Conservation (phyloP, 78 protist genomes). For the Dictyostelium brefeldianum region DNA sequence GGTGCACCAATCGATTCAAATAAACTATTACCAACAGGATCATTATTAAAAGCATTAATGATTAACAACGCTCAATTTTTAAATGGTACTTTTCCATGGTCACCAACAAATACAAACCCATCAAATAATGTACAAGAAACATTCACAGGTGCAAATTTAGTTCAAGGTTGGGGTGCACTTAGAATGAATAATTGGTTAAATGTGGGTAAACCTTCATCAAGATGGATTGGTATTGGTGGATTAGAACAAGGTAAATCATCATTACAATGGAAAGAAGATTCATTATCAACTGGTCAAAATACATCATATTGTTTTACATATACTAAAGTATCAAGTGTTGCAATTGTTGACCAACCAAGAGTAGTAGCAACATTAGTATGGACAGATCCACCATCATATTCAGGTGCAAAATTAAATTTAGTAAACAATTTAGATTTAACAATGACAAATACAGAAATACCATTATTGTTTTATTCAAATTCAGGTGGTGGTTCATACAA, state of each 20-base stretch:
- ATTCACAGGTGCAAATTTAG: constrained; percentile 33
- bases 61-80: constrained; percentile 78
- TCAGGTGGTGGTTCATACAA: neutral
- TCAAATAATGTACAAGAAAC: neutral
- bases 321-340: neutral
- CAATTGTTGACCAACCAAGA: neutral
- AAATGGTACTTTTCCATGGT: constrained; percentile 43
- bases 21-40: constrained; percentile 47
- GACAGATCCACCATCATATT: constrained; percentile 87
- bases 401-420: constrained; percentile 49
- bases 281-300: neutral
- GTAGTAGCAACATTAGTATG: constrained; percentile 89
- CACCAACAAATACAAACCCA: neutral
- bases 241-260: neutral
- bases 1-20: constrained; percentile 16
- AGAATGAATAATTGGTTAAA: constrained; percentile 27
- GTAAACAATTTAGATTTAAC: constrained; percentile 88
- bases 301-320: constrained; percentile 35
- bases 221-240: constrained; percentile 42
- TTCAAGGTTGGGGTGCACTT: constrained; percentile 79
- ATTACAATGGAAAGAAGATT: constrained; percentile 22
- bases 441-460: neutral
- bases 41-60: constrained; percentile 81
- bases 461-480: neutral
- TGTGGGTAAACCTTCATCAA: neutral